Evolutionary conservation across 208 protist genomes (phyloP), one percentile per base, ranked within the genome.

Genomic region (Crithidia sp.): DNA sequence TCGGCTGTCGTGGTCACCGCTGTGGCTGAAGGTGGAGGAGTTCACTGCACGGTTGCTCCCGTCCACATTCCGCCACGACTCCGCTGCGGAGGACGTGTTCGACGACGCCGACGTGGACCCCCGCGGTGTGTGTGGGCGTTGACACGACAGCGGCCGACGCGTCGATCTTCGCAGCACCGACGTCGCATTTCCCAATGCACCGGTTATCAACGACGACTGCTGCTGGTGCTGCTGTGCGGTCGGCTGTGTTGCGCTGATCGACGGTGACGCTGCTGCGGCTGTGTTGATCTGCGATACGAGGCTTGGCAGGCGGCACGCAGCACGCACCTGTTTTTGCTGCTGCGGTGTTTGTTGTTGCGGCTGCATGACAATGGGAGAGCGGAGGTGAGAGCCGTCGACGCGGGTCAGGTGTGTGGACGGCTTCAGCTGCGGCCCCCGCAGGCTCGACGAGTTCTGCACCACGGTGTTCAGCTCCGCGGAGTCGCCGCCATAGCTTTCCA

Each of bases 401-500:
- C 63, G 39, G 3, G 47, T 64, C 28, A 76, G 64, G 13, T 36
- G 71, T 1, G 44, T 50, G 6, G 62, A 45, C 12, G 71, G 58
- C 0, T 45, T 61, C 19, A 70, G 63, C 71, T 63, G 63, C 56
- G 62, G 63, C 0, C 61, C 63, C 10, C 56, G 43, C 47, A 64
- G 47, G 12, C 53, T 56, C 2, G 54, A 39, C 3, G 55, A 58
- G 5, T 14, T 43, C 44, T 70, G 45, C 13, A 43, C 28, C 28
- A 28, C 40, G 14, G 55, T 37, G 54, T 19, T 49, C 45, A 41
- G 36, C 10, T 55, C 61, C 4, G 47, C 43, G 0, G 57, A 61
- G 7, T 28, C 19, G 17, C 7, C 37, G 43, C 57, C 45, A 14
- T 5, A 53, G 61, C 44, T 55, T 3, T 55, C 43, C 13, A 36